phyloP scores from a whole-genome alignment of 176 grass and related monocot species.

The Tillandsia leiboldiana region DNA sequence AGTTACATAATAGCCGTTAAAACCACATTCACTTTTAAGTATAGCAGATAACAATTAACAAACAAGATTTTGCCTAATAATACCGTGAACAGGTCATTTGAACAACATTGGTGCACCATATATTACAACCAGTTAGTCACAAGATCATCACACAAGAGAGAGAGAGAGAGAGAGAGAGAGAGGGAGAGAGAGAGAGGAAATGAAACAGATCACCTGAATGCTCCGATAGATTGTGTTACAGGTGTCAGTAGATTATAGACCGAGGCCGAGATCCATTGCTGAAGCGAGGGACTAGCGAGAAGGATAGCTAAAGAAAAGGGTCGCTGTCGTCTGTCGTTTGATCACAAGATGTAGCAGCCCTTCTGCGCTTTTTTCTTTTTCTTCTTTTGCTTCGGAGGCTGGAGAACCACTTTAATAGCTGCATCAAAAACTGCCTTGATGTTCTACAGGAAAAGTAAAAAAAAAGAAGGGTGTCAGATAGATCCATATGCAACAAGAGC shows the following conservation, averaged over 20 bases:
- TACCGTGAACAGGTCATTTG: background rate
- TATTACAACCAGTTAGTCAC: background rate
- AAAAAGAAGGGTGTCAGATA: background rate
- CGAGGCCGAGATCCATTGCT: background rate
- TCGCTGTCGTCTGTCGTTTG: conserved; percentile 3
- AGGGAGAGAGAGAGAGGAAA: background rate
- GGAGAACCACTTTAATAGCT: conserved; percentile 72
- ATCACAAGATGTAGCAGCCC: conserved; percentile 61
- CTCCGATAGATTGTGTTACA: background rate
- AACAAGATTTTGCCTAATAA: background rate
- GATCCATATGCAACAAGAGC: conserved; percentile 5
- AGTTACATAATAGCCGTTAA: background rate
- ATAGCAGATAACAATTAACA: background rate
- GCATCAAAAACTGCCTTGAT: conserved; percentile 73
- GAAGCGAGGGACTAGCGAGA: background rate
- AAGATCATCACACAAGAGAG: background rate
- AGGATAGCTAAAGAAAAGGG: background rate
- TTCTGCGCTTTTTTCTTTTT: conserved; percentile 53
- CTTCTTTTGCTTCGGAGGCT: conserved; percentile 70
- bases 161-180: background rate
- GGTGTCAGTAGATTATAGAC: background rate
- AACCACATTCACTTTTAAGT: background rate
- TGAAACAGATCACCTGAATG: background rate
- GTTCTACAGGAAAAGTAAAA: conserved; percentile 38
- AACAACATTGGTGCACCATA: background rate